A percentile compares a stretch with the other conserved stretches of the same genome.
Conservation (phyloP, 768 basidiomycete genomes). For the Dendrothele bispora region DNA sequence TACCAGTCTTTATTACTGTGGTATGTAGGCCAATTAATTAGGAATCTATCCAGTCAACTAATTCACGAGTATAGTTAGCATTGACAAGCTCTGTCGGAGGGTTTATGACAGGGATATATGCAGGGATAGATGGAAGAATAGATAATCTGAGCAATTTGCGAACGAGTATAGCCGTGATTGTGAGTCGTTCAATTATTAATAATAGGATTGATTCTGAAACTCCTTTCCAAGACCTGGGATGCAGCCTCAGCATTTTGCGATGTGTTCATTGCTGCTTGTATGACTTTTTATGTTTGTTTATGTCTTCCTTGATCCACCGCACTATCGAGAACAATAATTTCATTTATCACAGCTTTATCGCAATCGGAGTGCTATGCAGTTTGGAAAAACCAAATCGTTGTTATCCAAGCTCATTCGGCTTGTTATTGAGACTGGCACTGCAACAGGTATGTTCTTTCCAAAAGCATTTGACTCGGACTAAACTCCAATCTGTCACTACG, state of each 20-base stretch:
- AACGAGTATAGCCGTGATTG: not conserved
- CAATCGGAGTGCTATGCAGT: not conserved
- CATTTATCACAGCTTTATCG: not conserved
- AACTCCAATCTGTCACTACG: not conserved
- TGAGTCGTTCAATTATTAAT: no score
- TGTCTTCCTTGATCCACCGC: no score
- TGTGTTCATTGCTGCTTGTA: slow-evolving; percentile 1
- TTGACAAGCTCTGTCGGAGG: not conserved
- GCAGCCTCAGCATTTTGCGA: not conserved
- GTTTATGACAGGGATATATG: slow-evolving; percentile 1
- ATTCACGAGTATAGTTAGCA: not conserved
- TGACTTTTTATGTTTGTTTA: slow-evolving; percentile 1
- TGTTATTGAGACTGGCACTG: slow-evolving; percentile 5
- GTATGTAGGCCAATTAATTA: not conserved
- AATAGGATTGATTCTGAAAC: no score
- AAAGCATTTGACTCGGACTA: not conserved
- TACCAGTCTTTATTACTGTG: not conserved
- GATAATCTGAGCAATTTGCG: no score
- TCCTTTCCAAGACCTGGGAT: no score
- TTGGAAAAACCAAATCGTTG: not conserved
- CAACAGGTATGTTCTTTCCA: slow-evolving; percentile 4
- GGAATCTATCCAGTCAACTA: not conserved
- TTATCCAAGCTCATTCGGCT: slow-evolving; percentile 2
- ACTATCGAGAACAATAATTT: no score
- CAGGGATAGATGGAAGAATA: no score